Conservation (phyloP, 495 filamentous ascomycete genomes). For the Pyrenula massariospora region DNA sequence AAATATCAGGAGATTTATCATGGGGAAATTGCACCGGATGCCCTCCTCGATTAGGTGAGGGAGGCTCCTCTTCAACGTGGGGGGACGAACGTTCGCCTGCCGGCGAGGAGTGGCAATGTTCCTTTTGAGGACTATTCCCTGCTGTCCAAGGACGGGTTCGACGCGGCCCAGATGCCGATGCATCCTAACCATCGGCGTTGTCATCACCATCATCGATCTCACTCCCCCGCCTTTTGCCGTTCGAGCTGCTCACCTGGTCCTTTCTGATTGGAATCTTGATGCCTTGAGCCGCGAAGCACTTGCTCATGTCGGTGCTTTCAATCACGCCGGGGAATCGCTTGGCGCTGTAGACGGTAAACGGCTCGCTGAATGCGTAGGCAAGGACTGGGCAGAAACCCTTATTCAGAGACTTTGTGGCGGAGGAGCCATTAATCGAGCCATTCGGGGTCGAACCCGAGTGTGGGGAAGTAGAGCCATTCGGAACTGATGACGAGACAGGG, state of each 20-base stretch:
- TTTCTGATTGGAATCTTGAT: slow-evolving; percentile 94
- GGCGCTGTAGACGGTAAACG: slow-evolving; percentile 88
- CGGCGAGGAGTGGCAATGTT: too few relatives aligned
- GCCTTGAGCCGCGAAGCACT: slow-evolving; percentile 88
- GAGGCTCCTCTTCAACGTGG: too few relatives aligned
- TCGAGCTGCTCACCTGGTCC: slow-evolving; percentile 55
- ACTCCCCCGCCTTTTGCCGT: slow-evolving; percentile 41
- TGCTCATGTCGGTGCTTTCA: slow-evolving; percentile 86
- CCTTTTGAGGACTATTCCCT: too few relatives aligned
- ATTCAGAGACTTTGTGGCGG: slow-evolving; percentile 41
- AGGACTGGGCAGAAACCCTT: slow-evolving; percentile 73
- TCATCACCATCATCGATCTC: slow-evolving; percentile 2
- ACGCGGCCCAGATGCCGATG: too few relatives aligned
- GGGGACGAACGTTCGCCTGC: too few relatives aligned
- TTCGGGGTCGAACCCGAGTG: slow-evolving; percentile 11
- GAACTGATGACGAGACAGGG: slow-evolving; percentile 14
- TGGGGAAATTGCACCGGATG: too few relatives aligned
- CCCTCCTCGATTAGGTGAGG: too few relatives aligned
- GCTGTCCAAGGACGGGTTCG: too few relatives aligned
- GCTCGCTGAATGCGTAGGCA: slow-evolving; percentile 76
- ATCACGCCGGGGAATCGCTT: slow-evolving; percentile 98
- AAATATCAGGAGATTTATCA: too few relatives aligned
- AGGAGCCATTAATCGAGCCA: slow-evolving; percentile 6
- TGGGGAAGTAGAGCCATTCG: slow-evolving; percentile 18
- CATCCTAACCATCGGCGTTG: too few relatives aligned